phyloP scores from a whole-genome alignment of 2,329 filamentous ascomycete genomes.

The Chrysosporium keratinophilum region DNA sequence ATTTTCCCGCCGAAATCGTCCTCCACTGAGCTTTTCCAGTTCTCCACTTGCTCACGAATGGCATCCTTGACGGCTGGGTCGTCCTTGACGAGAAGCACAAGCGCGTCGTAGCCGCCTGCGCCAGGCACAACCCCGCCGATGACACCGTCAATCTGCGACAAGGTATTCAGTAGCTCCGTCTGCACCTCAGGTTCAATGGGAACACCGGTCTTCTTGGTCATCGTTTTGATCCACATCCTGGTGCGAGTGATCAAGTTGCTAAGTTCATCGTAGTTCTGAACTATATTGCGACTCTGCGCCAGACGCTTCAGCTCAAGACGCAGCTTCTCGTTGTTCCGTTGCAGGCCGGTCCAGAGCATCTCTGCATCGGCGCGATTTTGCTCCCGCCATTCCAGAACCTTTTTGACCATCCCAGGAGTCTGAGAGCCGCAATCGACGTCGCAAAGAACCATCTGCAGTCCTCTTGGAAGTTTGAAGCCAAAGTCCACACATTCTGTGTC shows the following conservation, averaged over 20 bases:
- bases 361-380: slow-evolving; percentile 54
- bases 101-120: slow-evolving; percentile 85
- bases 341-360: slow-evolving; percentile 62
- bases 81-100: slow-evolving; percentile 69
- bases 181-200: slow-evolving; percentile 84
- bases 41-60: slow-evolving; percentile 52
- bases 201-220: slow-evolving; percentile 64
- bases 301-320: slow-evolving; percentile 51
- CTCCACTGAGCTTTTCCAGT: slow-evolving; percentile 49
- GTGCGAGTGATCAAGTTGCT: slow-evolving; percentile 43
- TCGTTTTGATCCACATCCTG: slow-evolving; percentile 56
- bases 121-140: slow-evolving; percentile 88
- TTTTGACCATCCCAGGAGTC: slow-evolving; percentile 92
- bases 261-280: slow-evolving; percentile 43
- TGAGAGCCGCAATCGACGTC: slow-evolving; percentile 91
- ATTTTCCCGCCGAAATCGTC: slow-evolving; percentile 38
- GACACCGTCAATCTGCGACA: slow-evolving; percentile 63
- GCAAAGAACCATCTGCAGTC: slow-evolving; percentile 76
- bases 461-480: slow-evolving; percentile 58
- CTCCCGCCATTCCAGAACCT: slow-evolving; percentile 72
- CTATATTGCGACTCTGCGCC: slow-evolving; percentile 36
- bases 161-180: slow-evolving; percentile 70
- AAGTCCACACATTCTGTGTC: slow-evolving; percentile 66
- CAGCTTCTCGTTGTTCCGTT: slow-evolving; percentile 62
- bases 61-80: slow-evolving; percentile 51